Evolutionary conservation across 2,329 filamentous ascomycete species (phyloP), one percentile per base, ranked within the genome.

Genomic region (Verticillium tricorpus): DNA sequence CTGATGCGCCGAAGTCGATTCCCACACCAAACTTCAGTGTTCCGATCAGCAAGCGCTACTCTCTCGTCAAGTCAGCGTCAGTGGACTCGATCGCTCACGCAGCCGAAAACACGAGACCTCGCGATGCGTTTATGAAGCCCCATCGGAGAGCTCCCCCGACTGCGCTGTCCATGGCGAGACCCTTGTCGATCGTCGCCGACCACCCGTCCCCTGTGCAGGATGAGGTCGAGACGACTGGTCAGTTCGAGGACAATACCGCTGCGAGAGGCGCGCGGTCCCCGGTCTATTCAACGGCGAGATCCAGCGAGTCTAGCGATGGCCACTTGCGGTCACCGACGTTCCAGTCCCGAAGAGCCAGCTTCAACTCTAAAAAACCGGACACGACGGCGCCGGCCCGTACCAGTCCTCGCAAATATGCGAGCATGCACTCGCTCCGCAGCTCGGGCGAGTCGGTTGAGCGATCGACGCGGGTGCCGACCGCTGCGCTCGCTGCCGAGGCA

Each of bases 151-250:
- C 74, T 17, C 78, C 80, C 2, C 81, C 83, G 2, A 79, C 81
- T 1, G 75, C 79, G 0, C 70, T 85, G 45, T 72, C 77, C 31
- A 77, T 80, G 62, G 78, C 82, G 1, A 77, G 82, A 6, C 82
- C 83, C 1, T 71, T 86, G 11, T 86, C 84, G 1, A 78, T 83
- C 56, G 82, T 86, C 2, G 72, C 80, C 59, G 84, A 86, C 62
- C 78, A 83, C 56, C 82, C 82, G 0, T 60, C 67, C 1, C 61
- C 64, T 9, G 69, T 67, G 52, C 66, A 52, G 45, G 45, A 52
- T 5, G 45, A 52, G 4, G 45, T 52, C 45, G 45, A 52, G 45
- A 12, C 45, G 19, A 52, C 45, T 11, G 45, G 45, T 25, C n/a
- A 19, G 66, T 59, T 66, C 69, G n/a, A 71, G 68, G 55, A 54